phyloP scores from a whole-genome alignment of 176 grass and related monocot species.

The Phragmites australis region DNA sequence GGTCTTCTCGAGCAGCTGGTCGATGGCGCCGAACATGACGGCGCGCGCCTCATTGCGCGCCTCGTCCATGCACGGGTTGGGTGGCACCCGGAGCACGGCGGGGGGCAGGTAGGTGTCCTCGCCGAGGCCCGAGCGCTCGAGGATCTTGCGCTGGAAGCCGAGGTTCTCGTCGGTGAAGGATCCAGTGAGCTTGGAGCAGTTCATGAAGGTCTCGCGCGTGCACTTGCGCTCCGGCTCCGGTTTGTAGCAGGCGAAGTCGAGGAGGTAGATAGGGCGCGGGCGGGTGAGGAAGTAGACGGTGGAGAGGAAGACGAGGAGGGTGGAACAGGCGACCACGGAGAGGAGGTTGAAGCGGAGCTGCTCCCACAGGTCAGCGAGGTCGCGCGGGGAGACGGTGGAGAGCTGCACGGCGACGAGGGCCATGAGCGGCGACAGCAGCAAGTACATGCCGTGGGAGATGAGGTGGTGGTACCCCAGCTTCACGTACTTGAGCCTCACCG shows the following conservation, averaged over 20 bases:
- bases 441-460: conserved; percentile 94
- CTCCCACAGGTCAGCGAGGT: conserved; percentile 65
- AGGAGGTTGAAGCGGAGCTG: conserved; percentile 85
- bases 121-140: conserved; percentile 85
- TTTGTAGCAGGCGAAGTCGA: conserved; percentile 95
- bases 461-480: conserved; percentile 97
- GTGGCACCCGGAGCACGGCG: conserved; percentile 70
- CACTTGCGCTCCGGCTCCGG: conserved; percentile 81
- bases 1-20: conserved; percentile 77
- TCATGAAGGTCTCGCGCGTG: conserved; percentile 76
- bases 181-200: conserved; percentile 60
- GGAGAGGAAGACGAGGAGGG: conserved; percentile 92
- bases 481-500: conserved; percentile 92
- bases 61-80: conserved; percentile 88
- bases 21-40: conserved; percentile 95
- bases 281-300: conserved; percentile 93
- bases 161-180: conserved; percentile 79
- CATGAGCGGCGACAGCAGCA: conserved; percentile 74
- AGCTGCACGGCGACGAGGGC: conserved; percentile 66
- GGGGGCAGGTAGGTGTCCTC: conserved; percentile 81
- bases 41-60: conserved; percentile 71
- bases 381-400: conserved; percentile 67
- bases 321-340: conserved; percentile 68
- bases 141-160: conserved; percentile 88
- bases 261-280: conserved; percentile 76